Base-by-base conservation (phyloP, 441 rosid genomes). In the Bruguiera hainesii region DNA sequence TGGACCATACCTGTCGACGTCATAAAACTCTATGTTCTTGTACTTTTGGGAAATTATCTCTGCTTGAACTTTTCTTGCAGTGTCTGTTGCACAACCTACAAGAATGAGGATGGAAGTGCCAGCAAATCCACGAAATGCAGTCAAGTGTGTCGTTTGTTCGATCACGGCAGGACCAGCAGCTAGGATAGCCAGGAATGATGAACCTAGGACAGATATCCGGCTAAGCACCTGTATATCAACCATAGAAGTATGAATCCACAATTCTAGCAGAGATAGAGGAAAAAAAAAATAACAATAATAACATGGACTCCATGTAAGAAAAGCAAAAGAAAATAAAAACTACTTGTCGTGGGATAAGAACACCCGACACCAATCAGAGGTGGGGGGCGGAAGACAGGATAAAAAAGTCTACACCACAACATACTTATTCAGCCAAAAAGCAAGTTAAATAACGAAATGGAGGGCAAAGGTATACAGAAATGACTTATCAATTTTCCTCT, bases 31-130 rank as follows among this genome's bases (percentile, higher is more conserved):
- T 25, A 95, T 90, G 81, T 87, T 89, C 85, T 92, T 90, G 82
- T 95, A 88, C 83, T 95, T 95, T 48, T 88, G 99, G 46, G 99
- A 91, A 70, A 91, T 95, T 28, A 95, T 86, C 83, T 95, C 97
- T 6, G 96, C 99, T 78, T 90, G 89, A 66, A 95, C 97, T 81
- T 91, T 95, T 82, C 99, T 86, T 63, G 98, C 99, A 10, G 98
- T 91, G 71, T 95, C 96, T 0, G 96, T 89, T 0, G 98, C 98
- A 76, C 99, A 91, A 21, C 97, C 99, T 5, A 91, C 96, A 61
- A 95, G 97, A 73, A 95, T 95, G 61, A 95, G 91, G 69, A 91
- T 93, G 10, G 95, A 95, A 50, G 97, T 91, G 46, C 97, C 97
- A 4, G 97, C 98, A 39, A 95, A 91, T 75, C 99, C 99, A 61